Evolutionary conservation across 768 basidiomycete species (phyloP).

Genomic region (Sporobolomyces roseus): DNA sequence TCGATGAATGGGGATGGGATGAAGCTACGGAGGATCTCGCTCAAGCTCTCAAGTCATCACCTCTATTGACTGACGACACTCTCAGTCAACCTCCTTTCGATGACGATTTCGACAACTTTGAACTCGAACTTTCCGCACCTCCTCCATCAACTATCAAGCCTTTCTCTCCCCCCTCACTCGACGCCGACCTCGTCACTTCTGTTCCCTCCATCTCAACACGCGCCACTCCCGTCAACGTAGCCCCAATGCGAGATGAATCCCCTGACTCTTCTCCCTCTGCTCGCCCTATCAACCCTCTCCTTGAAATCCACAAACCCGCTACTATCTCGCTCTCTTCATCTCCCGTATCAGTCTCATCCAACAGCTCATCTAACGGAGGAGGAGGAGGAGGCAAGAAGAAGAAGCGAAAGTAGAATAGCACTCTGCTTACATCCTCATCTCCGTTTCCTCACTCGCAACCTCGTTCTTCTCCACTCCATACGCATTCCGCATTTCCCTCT

Average conservation of each 20-base stretch:
- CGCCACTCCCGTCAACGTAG: constrained; percentile 1
- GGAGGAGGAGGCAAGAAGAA: constrained; percentile 19
- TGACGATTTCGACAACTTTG: constrained; percentile 34
- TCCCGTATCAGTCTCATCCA: not conserved
- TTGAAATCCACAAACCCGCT: not conserved
- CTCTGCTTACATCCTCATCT: too few species aligned
- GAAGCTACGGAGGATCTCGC: constrained; percentile 3
- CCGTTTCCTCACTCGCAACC: too few species aligned
- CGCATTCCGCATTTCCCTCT: not conserved
- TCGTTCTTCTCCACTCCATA: too few species aligned
- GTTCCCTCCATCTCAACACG: not conserved
- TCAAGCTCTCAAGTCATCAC: not conserved
- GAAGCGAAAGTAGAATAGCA: constrained; percentile 17
- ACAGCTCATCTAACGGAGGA: not conserved
- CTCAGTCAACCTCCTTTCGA: constrained; percentile 23
- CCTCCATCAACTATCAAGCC: not conserved
- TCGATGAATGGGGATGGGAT: constrained; percentile 32
- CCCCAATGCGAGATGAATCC: not conserved
- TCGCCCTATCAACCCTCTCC: not conserved
- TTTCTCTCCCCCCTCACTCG: constrained; percentile 11
- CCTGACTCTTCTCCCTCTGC: not conserved
- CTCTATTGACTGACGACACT: constrained; percentile 9
- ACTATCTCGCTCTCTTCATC: not conserved
- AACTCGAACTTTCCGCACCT: constrained; percentile 7
- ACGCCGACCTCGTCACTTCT: not conserved